These are phyloP conservation scores for Colletotrichum gigasporum DNA, from an alignment of 2,329 filamentous ascomycete species.

Conservation along the genomic window DNA sequence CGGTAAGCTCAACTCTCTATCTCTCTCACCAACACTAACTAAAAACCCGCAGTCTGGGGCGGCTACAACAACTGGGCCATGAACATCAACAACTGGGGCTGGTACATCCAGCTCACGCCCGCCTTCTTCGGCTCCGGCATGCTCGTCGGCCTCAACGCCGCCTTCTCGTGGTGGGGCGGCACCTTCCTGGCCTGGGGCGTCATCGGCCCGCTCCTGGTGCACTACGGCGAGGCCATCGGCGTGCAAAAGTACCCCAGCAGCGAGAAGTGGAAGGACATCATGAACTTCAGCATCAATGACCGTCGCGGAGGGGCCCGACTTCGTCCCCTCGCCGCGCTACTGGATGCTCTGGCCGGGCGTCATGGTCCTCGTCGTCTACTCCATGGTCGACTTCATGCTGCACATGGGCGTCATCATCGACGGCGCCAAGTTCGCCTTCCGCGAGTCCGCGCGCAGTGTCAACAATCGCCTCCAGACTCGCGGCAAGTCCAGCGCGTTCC, in stretches of 20 bases:
- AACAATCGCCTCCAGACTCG: constrained; percentile 43
- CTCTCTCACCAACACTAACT: too few relatives aligned
- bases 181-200: constrained; percentile 65
- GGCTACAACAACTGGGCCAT: constrained; percentile 60
- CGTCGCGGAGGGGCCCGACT: constrained; percentile 39
- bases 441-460: constrained; percentile 39
- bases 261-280: constrained; percentile 40
- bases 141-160: constrained; percentile 61
- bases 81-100: constrained; percentile 68
- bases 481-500: constrained; percentile 42
- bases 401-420: constrained; percentile 48
- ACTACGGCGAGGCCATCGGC: constrained; percentile 62
- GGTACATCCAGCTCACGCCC: constrained; percentile 67
- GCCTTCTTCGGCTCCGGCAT: constrained; percentile 67
- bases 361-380: constrained; percentile 52
- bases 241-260: constrained; percentile 38
- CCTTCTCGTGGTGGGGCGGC: constrained; percentile 65
- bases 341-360: constrained; percentile 55
- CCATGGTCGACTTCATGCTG: constrained; percentile 50
- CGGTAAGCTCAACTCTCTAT: too few relatives aligned
- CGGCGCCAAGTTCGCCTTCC: constrained; percentile 45
- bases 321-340: constrained; percentile 48
- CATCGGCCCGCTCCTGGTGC: constrained; percentile 55
- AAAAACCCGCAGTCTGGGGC: too few relatives aligned
- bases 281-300: constrained; percentile 43